Conservation (phyloP, 352 stramenopile species). For the Pythium periplocum region DNA sequence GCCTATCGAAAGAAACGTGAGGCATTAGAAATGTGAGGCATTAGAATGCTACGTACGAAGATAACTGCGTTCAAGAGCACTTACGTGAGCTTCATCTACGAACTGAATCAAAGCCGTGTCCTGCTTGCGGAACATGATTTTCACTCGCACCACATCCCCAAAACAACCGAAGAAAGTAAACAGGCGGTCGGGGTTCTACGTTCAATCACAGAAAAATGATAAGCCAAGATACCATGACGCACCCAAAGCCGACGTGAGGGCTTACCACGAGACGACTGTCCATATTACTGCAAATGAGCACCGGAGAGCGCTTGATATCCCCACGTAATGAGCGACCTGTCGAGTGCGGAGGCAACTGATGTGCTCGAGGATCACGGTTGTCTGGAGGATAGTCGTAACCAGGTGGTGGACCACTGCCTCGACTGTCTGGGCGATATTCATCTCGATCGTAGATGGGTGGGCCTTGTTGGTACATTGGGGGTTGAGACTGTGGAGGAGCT, state of each 20-base stretch:
- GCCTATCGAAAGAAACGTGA: slow-evolving; percentile 24
- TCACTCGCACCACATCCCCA: slow-evolving; percentile 76
- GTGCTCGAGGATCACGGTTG: neutral
- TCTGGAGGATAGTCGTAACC: slow-evolving; percentile 14
- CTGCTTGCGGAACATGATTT: slow-evolving; percentile 85
- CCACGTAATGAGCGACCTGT: slow-evolving; percentile 51
- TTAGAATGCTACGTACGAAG: no score
- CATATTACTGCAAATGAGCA: slow-evolving; percentile 84
- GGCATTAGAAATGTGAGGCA: neutral
- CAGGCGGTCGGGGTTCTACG: slow-evolving; percentile 49
- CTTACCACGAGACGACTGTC: slow-evolving; percentile 57
- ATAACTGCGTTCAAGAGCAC: slow-evolving; percentile 5
- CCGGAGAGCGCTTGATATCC: slow-evolving; percentile 49
- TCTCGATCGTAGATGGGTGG: no score
- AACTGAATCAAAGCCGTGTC: slow-evolving; percentile 83
- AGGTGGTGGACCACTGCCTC: slow-evolving; percentile 3
- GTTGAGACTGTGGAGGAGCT: slow-evolving; percentile 1
- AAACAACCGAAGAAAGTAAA: slow-evolving; percentile 85
- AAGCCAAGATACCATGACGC: neutral
- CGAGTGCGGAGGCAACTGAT: slow-evolving; percentile 45
- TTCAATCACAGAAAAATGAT: neutral
- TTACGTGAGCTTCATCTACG: slow-evolving; percentile 64
- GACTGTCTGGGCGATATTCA: no score
- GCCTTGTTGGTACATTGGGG: no score
- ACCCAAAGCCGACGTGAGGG: neutral